These are phyloP conservation scores for Davidsoniella virescens DNA, from an alignment of 2,329 filamentous ascomycete species.

Conservation along the genomic window DNA sequence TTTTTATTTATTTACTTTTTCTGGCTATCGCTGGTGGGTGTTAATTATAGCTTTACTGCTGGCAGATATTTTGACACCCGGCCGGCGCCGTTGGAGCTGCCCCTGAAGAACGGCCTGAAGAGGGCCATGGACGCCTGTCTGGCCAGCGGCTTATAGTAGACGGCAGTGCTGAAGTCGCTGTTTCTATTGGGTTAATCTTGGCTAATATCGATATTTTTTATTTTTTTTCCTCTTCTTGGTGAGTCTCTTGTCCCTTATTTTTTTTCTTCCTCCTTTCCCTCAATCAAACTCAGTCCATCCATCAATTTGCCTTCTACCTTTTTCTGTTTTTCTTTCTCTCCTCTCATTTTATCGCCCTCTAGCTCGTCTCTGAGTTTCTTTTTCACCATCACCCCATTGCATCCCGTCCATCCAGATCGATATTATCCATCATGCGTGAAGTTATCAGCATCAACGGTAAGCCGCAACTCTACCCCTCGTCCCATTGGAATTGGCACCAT, in stretches of 20 bases:
- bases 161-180: not conserved
- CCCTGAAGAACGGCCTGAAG: too few species aligned
- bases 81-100: too few species aligned
- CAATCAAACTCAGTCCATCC: not conserved
- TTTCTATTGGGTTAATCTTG: not conserved
- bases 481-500: not conserved
- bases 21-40: too few species aligned
- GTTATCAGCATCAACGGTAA: conserved; percentile 98
- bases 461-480: conserved; percentile 20
- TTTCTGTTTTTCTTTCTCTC: conserved; percentile 10
- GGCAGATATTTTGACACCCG: not conserved
- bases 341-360: not conserved
- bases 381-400: conserved; percentile 4
- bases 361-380: not conserved
- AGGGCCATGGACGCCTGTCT: too few species aligned
- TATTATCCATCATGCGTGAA: conserved; percentile 68
- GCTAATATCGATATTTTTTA: conserved; percentile 10
- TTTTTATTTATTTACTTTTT: too few species aligned
- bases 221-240: conserved; percentile 19
- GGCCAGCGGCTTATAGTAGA: not conserved
- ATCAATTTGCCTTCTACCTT: conserved; percentile 1
- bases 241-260: conserved; percentile 18
- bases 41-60: too few species aligned
- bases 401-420: conserved; percentile 5
- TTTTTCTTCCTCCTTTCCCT: conserved; percentile 16